phyloP scores from a whole-genome alignment of 2,329 filamentous ascomycete species.

The Corinectria fuckeliana region DNA sequence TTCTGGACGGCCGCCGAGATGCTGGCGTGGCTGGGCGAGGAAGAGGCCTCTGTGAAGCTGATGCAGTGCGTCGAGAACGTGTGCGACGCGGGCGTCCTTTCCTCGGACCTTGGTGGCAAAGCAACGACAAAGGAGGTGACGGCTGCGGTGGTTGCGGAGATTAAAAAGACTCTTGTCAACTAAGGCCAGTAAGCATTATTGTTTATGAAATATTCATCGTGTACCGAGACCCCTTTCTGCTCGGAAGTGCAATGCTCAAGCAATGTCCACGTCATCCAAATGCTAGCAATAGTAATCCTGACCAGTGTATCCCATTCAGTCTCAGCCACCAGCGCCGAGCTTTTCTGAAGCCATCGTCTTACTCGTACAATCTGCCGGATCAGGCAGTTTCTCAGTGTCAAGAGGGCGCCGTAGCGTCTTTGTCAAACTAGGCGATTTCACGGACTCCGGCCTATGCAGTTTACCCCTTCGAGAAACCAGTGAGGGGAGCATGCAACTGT shows the following conservation, averaged over 20 bases:
- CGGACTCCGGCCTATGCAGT: not conserved
- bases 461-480: not conserved
- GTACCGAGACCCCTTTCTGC: too few relatives aligned
- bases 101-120: constrained; percentile 60
- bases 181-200: not conserved
- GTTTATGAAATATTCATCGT: too few relatives aligned
- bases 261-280: too few relatives aligned
- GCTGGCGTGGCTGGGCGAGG: constrained; percentile 63
- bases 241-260: too few relatives aligned
- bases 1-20: constrained; percentile 67
- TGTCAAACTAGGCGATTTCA: not conserved
- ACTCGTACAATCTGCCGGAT: too few relatives aligned
- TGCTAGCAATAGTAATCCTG: too few relatives aligned
- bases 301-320: too few relatives aligned
- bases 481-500: not conserved
- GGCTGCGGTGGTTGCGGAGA: constrained; percentile 39
- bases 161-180: constrained; percentile 30
- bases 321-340: too few relatives aligned
- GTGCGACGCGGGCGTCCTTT: constrained; percentile 58
- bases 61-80: constrained; percentile 61
- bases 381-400: not conserved
- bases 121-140: constrained; percentile 46
- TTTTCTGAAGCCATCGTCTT: too few relatives aligned
- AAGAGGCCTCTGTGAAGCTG: constrained; percentile 54
- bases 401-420: not conserved